Conservation (phyloP, 2,329 filamentous ascomycete species). For the Botrytis byssoidea region DNA sequence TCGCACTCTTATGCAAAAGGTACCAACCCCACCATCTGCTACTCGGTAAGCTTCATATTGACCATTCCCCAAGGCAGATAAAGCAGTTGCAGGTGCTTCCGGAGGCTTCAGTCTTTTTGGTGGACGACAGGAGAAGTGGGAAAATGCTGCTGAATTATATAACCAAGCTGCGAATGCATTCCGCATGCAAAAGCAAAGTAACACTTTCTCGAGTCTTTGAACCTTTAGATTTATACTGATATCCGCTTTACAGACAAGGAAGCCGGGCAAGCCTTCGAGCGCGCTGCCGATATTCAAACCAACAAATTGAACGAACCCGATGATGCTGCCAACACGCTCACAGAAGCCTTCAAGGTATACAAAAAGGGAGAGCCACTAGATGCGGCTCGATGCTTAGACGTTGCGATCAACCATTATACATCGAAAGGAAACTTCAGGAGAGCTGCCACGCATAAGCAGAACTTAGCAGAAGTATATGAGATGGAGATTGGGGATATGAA, state of each 20-base stretch:
- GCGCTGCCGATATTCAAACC: constrained; percentile 77
- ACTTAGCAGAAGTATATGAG: constrained; percentile 83
- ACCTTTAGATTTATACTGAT: constrained; percentile 15
- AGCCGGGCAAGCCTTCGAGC: constrained; percentile 82
- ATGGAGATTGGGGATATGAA: constrained; percentile 74
- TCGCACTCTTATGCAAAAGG: constrained; percentile 75
- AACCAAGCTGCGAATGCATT: constrained; percentile 89
- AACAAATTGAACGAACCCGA: constrained; percentile 85
- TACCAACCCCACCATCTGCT: constrained; percentile 43
- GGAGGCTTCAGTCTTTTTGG: constrained; percentile 89
- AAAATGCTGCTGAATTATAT: constrained; percentile 84
- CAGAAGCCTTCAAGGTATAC: constrained; percentile 95
- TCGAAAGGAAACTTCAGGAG: constrained; percentile 86
- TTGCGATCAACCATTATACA: constrained; percentile 83
- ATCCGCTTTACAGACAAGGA: constrained; percentile 62
- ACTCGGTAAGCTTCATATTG: constrained; percentile 26
- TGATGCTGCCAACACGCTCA: constrained; percentile 83
- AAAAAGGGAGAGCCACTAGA: constrained; percentile 79
- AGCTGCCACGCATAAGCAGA: constrained; percentile 88
- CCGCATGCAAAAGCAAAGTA: constrained; percentile 81
- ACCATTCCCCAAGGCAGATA: constrained; percentile 69
- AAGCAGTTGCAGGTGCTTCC: constrained; percentile 69
- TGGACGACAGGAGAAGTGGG: constrained; percentile 81
- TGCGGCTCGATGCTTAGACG: constrained; percentile 75
- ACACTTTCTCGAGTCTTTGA: constrained; percentile 29